Evolutionary conservation across 2,329 filamentous ascomycete genomes (phyloP).

Genomic region (Periconia sp.): DNA sequence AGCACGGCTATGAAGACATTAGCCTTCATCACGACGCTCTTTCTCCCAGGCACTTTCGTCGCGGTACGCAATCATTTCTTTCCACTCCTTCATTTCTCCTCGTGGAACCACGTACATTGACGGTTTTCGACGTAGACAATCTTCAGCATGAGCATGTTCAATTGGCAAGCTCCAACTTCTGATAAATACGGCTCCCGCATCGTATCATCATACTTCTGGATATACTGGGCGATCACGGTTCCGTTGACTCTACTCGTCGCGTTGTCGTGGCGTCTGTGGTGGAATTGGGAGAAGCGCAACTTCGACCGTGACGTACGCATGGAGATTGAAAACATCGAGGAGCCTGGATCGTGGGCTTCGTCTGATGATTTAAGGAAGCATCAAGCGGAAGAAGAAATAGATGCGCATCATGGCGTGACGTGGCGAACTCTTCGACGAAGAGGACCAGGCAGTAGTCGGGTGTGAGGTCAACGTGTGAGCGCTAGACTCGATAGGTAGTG

Average conservation of each 20-base stretch:
- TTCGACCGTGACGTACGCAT: no score
- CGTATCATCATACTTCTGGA: slow-evolving; percentile 1
- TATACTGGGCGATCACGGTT: slow-evolving; percentile 4
- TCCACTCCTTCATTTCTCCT: not conserved
- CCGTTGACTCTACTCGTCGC: not conserved
- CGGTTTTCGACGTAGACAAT: not conserved
- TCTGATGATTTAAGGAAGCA: no score
- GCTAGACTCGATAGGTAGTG: no score
- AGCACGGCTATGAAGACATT: slow-evolving; percentile 4
- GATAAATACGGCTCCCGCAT: not conserved
- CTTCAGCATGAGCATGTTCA: slow-evolving; percentile 6
- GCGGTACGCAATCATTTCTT: not conserved
- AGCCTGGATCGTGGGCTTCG: no score
- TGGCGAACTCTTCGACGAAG: no score
- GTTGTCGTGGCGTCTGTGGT: no score
- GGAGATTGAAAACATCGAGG: no score
- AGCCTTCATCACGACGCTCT: slow-evolving; percentile 1
- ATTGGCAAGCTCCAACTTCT: slow-evolving; percentile 2
- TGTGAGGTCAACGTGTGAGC: no score
- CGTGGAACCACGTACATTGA: not conserved
- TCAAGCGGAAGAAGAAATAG: no score
- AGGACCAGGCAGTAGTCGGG: no score
- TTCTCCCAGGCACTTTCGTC: slow-evolving; percentile 3
- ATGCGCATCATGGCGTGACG: no score
- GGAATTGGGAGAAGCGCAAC: no score